These are phyloP conservation scores for Apiospora aurea DNA, from an alignment of 2,329 filamentous ascomycete species.

Conservation along the genomic window DNA sequence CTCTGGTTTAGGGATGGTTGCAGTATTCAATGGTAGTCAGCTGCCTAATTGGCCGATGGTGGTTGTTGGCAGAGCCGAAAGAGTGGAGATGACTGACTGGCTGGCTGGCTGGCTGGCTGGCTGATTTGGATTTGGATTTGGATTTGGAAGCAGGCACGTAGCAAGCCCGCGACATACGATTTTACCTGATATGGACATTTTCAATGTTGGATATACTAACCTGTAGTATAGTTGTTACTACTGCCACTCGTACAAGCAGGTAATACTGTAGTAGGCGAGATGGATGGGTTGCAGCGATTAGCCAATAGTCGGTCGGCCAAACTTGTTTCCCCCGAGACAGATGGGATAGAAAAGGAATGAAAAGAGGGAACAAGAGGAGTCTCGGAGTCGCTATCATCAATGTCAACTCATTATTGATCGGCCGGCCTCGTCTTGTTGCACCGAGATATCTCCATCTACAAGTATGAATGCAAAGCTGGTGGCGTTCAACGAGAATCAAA, in stretches of 20 bases:
- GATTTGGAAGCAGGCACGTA: too few relatives aligned
- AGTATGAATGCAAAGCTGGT: not conserved
- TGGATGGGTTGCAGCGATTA: conserved; percentile 1
- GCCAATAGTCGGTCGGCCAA: not conserved
- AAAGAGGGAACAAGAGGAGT: not conserved
- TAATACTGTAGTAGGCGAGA: not conserved
- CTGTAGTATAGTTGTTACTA: not conserved
- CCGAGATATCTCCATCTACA: not conserved
- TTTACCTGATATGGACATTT: not conserved
- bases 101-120: not conserved
- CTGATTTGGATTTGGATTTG: not conserved
- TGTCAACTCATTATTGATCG: not conserved
- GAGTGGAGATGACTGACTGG: not conserved
- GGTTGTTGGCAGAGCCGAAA: conserved; percentile 11
- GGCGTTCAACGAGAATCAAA: not conserved
- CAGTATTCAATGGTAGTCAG: not conserved
- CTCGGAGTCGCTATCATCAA: not conserved
- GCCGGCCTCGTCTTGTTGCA: not conserved
- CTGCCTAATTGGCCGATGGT: conserved; percentile 6
- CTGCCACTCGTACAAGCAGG: not conserved
- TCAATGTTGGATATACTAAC: not conserved
- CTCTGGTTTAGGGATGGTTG: conserved; percentile 14
- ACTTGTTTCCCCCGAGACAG: conserved; percentile 16
- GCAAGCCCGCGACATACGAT: not conserved
- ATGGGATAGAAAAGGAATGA: not conserved